Conservation (phyloP, 176 grass and related monocot species). For the Aegilops speltoides region DNA sequence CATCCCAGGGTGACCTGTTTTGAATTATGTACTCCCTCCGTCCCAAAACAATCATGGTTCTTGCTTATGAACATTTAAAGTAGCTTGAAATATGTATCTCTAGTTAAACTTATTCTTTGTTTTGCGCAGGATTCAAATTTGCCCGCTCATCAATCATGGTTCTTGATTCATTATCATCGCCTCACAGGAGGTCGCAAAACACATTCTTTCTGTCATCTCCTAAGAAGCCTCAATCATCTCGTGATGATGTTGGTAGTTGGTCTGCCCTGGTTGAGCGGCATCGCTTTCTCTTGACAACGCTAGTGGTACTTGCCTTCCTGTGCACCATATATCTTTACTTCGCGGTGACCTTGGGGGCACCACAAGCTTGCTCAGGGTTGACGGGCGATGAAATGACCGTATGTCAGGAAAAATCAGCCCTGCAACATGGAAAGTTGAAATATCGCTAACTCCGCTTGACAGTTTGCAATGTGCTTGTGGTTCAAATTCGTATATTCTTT, state of each 20-base stretch:
- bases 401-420: conserved; percentile 65
- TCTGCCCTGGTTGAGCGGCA: conserved; percentile 72
- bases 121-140: conserved; percentile 38
- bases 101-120: conserved; percentile 14
- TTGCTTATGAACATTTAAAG: too few species aligned
- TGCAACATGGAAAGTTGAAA: conserved; percentile 77
- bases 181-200: conserved; percentile 80
- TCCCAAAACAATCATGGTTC: too few species aligned
- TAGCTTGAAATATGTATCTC: not conserved
- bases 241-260: conserved; percentile 68
- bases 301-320: conserved; percentile 73
- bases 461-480: conserved; percentile 23
- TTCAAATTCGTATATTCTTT: conserved; percentile 44
- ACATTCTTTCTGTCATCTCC: conserved; percentile 47
- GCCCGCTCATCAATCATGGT: conserved; percentile 49
- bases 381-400: conserved; percentile 47
- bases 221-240: conserved; percentile 61
- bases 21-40: not conserved
- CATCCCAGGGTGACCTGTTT: not conserved
- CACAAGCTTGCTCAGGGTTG: conserved; percentile 59
- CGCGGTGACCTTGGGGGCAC: conserved; percentile 65
- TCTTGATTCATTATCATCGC: conserved; percentile 86
- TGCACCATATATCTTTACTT: conserved; percentile 97
- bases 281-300: conserved; percentile 78
- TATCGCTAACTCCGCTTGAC: conserved; percentile 29